Percentiles rank a stretch among this genome's conserved stretches.
phyloP scores from a whole-genome alignment of 805 yeast genomes.

The Candida nemodendra region DNA sequence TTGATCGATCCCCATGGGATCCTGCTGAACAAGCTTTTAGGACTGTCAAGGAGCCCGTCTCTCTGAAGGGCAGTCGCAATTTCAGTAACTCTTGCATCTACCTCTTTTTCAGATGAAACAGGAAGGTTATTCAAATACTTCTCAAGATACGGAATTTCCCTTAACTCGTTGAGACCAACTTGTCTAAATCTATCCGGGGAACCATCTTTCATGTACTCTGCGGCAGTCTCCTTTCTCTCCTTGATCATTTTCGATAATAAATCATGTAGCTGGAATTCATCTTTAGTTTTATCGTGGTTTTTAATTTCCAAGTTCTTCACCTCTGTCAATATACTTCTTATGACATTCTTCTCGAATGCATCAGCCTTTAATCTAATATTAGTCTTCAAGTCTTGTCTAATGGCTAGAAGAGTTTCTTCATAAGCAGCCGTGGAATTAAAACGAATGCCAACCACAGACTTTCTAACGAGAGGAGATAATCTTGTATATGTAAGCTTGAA shows the following conservation, averaged over 20 bases:
- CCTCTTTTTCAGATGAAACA: conserved; percentile 36
- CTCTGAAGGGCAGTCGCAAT: conserved; percentile 28
- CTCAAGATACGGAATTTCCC: conserved; percentile 36
- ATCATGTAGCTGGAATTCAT: conserved; percentile 34
- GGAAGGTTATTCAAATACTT: conserved; percentile 36
- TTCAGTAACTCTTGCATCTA: conserved; percentile 31
- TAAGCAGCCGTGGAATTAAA: conserved; percentile 29
- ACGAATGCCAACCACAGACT: conserved; percentile 14
- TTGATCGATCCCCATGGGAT: conserved; percentile 37
- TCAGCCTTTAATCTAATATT: conserved; percentile 35
- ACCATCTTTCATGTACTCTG: conserved; percentile 36
- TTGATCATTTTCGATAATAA: conserved; percentile 37
- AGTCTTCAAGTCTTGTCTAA: conserved; percentile 35
- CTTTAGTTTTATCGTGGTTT: conserved; percentile 26
- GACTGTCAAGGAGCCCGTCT: conserved; percentile 24
- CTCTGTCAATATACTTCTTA: conserved; percentile 38
- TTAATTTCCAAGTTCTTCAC: conserved; percentile 39
- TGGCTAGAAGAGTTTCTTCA: conserved; percentile 23
- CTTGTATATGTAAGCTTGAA: background rate
- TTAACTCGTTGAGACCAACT: conserved; percentile 36
- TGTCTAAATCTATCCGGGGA: conserved; percentile 42
- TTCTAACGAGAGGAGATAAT: background rate
- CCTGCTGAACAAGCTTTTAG: conserved; percentile 28
- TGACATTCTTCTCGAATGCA: conserved; percentile 38
- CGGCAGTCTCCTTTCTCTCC: conserved; percentile 39